Base-by-base conservation (phyloP, 2,329 filamentous ascomycete genomes). In the Pyricularia grisea region DNA sequence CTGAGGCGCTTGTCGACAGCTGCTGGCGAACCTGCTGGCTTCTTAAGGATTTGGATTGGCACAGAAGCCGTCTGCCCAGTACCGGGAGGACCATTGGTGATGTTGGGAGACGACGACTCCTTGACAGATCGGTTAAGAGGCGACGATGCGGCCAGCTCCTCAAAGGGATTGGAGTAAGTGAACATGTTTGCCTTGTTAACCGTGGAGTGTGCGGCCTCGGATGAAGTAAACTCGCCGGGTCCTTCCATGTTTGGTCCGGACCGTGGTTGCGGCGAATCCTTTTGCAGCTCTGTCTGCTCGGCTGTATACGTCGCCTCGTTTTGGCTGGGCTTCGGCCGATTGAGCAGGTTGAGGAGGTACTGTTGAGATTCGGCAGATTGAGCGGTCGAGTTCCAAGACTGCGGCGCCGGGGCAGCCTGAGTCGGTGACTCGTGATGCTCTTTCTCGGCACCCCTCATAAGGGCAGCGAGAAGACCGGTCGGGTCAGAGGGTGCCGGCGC, bases 341-440 rank as follows among this genome's bases (percentile, higher is more conserved):
- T 95, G 72, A 99, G 85, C 70, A 98, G 84, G 74, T 92, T 91
- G 71, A 98, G 87, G 66, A 99, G 84, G 76, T 95, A 92, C 72
- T 94, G 90, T 78, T 96, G 92, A 4, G 93, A 92, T 77, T 93
- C 90, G 65, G 88, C 84, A 27, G 85, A 80, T 68, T 87, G 85
- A 63, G 85, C 81, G 42, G 81, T 81, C 30, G 81, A 78, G 71
- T 79, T 81, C 79, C 84, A 86, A 11, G 65, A 72, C 67, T 68
- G 70, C 14, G 71, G 71, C 63, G 73, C 68, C 60, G 71, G 72
- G n/a, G 73, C 70, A 30, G 72, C 72, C 72, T 75, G 76, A 70
- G 73, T 42, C 9, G 20, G n/a, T 60, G 28, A 28, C 67, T 42
- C 25, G 25, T 58, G 65, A 31, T 67, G 71, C 67, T 81, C 77